Evolutionary conservation across 176 grass and related monocot genomes (phyloP), one percentile per base, ranked within the genome.

Genomic region (Aegilops umbellulata): DNA sequence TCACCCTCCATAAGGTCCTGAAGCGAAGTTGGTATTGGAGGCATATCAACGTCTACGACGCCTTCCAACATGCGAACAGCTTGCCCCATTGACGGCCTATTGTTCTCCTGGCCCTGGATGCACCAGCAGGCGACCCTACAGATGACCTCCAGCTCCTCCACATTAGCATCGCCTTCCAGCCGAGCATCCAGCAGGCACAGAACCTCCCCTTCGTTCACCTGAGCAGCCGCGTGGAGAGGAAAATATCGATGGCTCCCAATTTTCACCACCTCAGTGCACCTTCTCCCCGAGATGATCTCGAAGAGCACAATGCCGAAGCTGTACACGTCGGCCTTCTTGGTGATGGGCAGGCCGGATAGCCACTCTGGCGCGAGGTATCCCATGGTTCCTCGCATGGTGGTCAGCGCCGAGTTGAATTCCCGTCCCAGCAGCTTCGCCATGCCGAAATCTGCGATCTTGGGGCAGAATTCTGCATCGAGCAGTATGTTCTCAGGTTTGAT

Each of bases 401-500:
- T 91, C 42, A 88, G 55, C 3, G 22, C 90, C 0, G 44, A 20
- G 16, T 38, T 82, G 42, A 85, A 78, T 2, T 91, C 82, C 1
- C 26, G 35, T 3, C 57, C 78, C 2, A 86, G 41, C 76, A 90
- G 83, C 44, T 91, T 88, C 42, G 89, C 81, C 85, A 87, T 70
- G 1, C 89, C 81, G 58, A 91, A 91, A 75, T 91, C 89, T 0
- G 81, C 80, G 31, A 91, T 91, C 58, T 91, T 91, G 3, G 89
- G 80, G 23, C 24, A 20, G 26, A 88, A 80, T 11, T 27, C 15
- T 0, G 51, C 75, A 47, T 88, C 76, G 0, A 91, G 23, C 1
- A 91, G 75, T 44, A 91, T 57, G 68, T 91, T 91, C 3, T 88
- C 85, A 19, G 66, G 89, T 20, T 91, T 91, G 24, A 91, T 91